Percentiles rank a stretch among this genome's conserved stretches.
These are phyloP conservation scores for Hyparrhenia diplandra DNA, from an alignment of 176 grass and related monocot species.

Conservation along the genomic window DNA sequence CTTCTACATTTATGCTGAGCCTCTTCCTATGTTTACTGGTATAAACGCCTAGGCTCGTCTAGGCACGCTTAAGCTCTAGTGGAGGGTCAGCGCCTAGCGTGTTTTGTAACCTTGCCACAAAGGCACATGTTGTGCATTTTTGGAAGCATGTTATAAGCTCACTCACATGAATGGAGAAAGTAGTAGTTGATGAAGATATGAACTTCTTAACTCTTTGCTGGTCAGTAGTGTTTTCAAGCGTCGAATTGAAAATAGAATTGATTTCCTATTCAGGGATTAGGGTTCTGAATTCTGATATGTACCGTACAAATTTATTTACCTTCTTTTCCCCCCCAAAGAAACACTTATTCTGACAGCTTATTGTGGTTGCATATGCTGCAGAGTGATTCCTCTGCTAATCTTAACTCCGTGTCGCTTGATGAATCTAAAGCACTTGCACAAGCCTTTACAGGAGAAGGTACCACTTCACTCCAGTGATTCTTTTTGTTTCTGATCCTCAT, in stretches of 20 bases:
- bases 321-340: background rate
- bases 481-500: background rate
- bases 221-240: background rate
- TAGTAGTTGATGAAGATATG: background rate
- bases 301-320: background rate
- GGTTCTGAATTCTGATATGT: slow-evolving; percentile 2
- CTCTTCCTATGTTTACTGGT: slow-evolving; percentile 11
- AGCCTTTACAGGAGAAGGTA: slow-evolving; percentile 96
- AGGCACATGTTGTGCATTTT: background rate
- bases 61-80: background rate
- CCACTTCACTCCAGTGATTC: background rate
- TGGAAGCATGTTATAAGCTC: background rate
- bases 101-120: background rate
- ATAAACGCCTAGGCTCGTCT: background rate
- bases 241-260: background rate
- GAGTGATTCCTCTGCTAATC: slow-evolving; percentile 32
- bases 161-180: background rate
- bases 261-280: background rate
- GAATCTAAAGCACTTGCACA: slow-evolving; percentile 66
- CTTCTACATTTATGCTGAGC: slow-evolving; percentile 18
- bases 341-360: background rate
- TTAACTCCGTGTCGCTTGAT: slow-evolving; percentile 30
- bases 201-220: background rate
- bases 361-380: slow-evolving; percentile 33
- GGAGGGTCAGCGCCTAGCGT: background rate